Evolutionary conservation across 192 early-diverging fungal species (phyloP), one percentile per base, ranked within the genome.

Genomic region (Chytriomyces sp.): DNA sequence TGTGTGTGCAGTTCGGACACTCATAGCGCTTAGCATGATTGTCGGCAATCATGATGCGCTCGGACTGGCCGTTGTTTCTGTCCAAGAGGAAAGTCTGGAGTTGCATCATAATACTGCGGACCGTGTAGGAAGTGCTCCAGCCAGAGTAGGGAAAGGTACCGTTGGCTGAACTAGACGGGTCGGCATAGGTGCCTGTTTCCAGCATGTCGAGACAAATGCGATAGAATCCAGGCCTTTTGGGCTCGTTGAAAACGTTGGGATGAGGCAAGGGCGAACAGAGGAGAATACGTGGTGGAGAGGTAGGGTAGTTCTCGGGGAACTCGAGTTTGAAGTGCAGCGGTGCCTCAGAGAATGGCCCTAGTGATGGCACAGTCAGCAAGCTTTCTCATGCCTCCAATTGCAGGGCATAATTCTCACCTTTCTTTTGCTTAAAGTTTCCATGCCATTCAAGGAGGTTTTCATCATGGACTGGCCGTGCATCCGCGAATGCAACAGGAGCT

Each of bases 151-250:
- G 55, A 39, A 70, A 70, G 6, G 56, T 59, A 5, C 68, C 68
- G 26, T 26, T 41, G 5, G 68, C 38, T 37, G 31, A 25, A 5
- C 8, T 12, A 8, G 19, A 26, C 41, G 68, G 68, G 52, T 70
- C 57, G n/a, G 68, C 68, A n/a, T 70, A 70, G 17, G 25, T 38
- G 10, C 68, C 68, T 3, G 68, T 70, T 40, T 59, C 68, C 7
- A 70, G 38, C 68, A 70, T 70, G 30, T 70, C 68, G 39, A 70
- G 39, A 41, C 68, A 70, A 31, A 70, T 70, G n/a, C 12, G 26
- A 8, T 17, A 70, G 0, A 52, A 7, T 19, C 54, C 55, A 30
- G 14, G 12, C 1, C 28, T 39, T n/a, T 19, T 54, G 17, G 25
- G 31, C 19, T 7, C 34, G 25, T 26, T 10, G n/a, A 14, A 14